These are phyloP conservation scores for Mrakia blollopis DNA, from an alignment of 768 basidiomycete genomes.

Conservation along the genomic window DNA sequence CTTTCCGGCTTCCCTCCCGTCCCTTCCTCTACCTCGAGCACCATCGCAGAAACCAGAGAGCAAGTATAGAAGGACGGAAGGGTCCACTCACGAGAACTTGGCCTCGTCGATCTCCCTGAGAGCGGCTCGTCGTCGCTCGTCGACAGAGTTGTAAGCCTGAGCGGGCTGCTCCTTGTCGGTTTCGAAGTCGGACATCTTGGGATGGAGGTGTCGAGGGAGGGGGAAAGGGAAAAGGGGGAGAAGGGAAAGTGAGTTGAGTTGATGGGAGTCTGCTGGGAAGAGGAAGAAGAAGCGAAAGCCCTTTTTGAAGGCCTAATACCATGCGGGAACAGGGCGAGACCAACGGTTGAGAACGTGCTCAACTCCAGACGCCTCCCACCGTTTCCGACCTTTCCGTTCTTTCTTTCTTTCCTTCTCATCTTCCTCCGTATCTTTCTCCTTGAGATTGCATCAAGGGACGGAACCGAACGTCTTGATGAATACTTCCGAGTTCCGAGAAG, in stretches of 20 bases:
- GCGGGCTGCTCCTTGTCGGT: not conserved
- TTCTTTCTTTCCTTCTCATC: no score
- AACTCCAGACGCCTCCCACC: not conserved
- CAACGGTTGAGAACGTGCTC: no score
- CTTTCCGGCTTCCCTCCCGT: not conserved
- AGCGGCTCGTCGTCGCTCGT: conserved; percentile 62
- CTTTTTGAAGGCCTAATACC: no score
- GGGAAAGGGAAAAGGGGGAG: not conserved
- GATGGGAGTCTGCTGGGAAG: not conserved
- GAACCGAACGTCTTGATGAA: no score
- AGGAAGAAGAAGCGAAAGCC: not conserved
- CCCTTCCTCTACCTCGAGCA: not conserved
- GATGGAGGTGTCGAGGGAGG: not conserved
- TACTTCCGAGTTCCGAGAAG: no score
- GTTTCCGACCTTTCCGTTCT: not conserved
- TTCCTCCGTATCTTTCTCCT: no score
- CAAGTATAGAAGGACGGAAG: not conserved
- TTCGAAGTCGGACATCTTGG: conserved; percentile 24
- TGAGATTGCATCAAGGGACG: no score
- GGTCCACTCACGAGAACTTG: conserved; percentile 67
- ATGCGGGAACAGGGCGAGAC: not conserved
- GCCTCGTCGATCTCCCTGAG: conserved; percentile 84
- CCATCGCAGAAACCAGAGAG: conserved; percentile 14
- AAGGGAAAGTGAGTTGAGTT: not conserved
- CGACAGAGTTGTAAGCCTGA: not conserved